Conservation (phyloP, 768 basidiomycete genomes). For the Pleurotus eryngii region DNA sequence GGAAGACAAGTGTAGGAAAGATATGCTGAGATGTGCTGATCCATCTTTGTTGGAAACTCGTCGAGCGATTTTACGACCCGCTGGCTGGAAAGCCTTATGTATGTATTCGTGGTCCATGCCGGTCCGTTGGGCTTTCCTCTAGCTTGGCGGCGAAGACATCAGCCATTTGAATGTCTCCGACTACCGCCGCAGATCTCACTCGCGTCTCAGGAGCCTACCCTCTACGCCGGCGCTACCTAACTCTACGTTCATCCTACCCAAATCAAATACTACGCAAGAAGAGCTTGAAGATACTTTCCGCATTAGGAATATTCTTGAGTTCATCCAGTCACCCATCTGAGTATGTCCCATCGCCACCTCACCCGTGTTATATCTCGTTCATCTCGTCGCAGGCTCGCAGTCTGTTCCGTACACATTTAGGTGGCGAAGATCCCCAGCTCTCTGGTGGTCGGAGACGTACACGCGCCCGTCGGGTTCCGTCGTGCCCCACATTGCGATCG, state of each 20-base stretch:
- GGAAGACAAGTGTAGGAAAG: too few relatives aligned
- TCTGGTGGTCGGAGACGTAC: background rate
- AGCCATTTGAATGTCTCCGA: background rate
- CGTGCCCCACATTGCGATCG: background rate
- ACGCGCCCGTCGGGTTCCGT: background rate
- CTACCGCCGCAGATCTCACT: background rate
- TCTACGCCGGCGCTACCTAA: background rate
- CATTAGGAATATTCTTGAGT: background rate
- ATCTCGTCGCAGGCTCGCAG: background rate
- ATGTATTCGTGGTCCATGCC: background rate
- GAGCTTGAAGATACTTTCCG: background rate
- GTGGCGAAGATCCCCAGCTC: background rate
- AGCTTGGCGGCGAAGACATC: background rate
- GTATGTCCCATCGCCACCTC: too few relatives aligned
- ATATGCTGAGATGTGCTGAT: too few relatives aligned
- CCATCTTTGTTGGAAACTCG: background rate
- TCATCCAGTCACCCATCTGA: background rate
- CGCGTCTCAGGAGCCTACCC: background rate
- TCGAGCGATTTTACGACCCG: background rate
- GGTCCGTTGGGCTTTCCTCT: background rate
- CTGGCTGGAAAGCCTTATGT: background rate
- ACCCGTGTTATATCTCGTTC: too few relatives aligned
- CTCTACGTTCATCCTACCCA: background rate
- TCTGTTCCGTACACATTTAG: background rate
- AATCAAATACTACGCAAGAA: background rate